These are phyloP conservation scores for Citrus inodora DNA, from an alignment of 345 rosid genomes.

Conservation along the genomic window DNA sequence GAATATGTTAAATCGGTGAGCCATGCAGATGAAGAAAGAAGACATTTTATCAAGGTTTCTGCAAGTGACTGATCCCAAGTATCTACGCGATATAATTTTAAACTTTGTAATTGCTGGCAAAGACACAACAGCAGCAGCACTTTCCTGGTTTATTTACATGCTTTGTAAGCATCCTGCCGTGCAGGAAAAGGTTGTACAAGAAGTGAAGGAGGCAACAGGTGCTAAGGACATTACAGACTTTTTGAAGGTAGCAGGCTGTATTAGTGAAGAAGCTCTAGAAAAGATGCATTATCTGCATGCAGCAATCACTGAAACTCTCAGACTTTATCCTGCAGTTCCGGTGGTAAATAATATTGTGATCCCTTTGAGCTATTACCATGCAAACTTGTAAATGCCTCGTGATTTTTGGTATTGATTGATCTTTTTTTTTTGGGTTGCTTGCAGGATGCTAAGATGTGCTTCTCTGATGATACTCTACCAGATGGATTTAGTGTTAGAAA, in stretches of 20 bases:
- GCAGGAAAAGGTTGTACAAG: conserved; percentile 46
- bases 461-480: conserved; percentile 56
- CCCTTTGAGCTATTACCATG: background rate
- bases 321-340: conserved; percentile 58
- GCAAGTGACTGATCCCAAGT: conserved; percentile 35
- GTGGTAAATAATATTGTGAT: conserved; percentile 36
- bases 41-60: conserved; percentile 63
- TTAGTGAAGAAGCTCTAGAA: conserved; percentile 40
- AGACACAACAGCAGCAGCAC: conserved; percentile 58
- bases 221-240: conserved; percentile 9
- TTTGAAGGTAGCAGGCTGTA: conserved; percentile 25
- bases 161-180: conserved; percentile 45
- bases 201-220: conserved; percentile 27
- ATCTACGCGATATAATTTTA: conserved; percentile 51
- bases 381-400: background rate
- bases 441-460: conserved; percentile 56
- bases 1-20: background rate
- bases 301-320: conserved; percentile 52
- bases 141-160: conserved; percentile 57
- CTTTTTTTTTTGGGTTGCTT: background rate
- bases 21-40: conserved; percentile 42
- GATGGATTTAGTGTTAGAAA: conserved; percentile 51
- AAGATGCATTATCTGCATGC: conserved; percentile 62
- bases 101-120: conserved; percentile 62
- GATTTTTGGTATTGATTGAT: background rate